Conservation (phyloP, 306 rosid species). For the Vigna angularis region DNA sequence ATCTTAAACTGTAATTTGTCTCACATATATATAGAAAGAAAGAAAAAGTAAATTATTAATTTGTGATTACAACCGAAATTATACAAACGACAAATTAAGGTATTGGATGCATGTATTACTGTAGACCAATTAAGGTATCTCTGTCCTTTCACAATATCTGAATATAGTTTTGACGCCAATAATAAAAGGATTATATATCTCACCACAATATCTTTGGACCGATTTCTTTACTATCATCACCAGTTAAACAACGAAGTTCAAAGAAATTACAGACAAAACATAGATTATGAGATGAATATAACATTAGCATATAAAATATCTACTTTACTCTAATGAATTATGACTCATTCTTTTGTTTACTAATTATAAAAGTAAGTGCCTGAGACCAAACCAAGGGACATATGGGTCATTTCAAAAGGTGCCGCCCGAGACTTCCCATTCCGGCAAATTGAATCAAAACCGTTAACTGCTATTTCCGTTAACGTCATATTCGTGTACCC, state of each 20-base stretch:
- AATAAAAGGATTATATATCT: neutral
- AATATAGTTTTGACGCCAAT: neutral
- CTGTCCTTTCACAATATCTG: neutral
- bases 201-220: too few species aligned
- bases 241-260: too few species aligned
- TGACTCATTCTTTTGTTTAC: too few species aligned
- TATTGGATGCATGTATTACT: neutral
- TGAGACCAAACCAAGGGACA: constrained; percentile 10
- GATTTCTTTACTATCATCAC: too few species aligned
- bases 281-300: too few species aligned
- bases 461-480: constrained; percentile 48
- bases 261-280: too few species aligned
- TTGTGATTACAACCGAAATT: too few species aligned
- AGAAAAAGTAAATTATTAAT: too few species aligned
- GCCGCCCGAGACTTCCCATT: constrained; percentile 55
- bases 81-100: neutral
- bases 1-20: neutral
- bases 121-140: neutral
- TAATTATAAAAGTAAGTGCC: too few species aligned
- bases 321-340: too few species aligned
- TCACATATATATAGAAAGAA: too few species aligned
- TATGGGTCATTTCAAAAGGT: constrained; percentile 18
- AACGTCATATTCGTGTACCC: constrained; percentile 25
- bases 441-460: constrained; percentile 44
- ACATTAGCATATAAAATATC: too few species aligned